These are phyloP conservation scores for Stromatinia cepivora DNA, from an alignment of 2,329 filamentous ascomycete species.

Conservation along the genomic window DNA sequence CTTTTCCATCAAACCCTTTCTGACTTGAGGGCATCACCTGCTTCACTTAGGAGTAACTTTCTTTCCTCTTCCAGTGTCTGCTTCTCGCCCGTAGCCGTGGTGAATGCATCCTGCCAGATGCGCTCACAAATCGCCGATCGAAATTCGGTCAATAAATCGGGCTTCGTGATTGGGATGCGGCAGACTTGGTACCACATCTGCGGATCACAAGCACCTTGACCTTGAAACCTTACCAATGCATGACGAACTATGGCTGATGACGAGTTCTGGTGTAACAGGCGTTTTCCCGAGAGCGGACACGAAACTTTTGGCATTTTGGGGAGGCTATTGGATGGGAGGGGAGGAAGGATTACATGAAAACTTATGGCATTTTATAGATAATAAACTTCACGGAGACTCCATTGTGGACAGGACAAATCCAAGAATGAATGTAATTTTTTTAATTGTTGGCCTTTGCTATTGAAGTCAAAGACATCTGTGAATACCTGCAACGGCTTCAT, in stretches of 20 bases:
- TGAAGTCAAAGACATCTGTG: not conserved
- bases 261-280: not conserved
- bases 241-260: not conserved
- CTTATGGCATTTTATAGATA: not conserved
- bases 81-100: not conserved
- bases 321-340: not conserved
- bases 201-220: not conserved
- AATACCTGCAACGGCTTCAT: not conserved
- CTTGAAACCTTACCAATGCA: not conserved
- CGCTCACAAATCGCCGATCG: not conserved
- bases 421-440: not conserved
- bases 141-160: not conserved
- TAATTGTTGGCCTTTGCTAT: not conserved
- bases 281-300: not conserved
- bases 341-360: not conserved
- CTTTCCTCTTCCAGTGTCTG: not conserved
- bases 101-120: not conserved
- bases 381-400: not conserved
- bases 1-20: not conserved
- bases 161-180: not conserved
- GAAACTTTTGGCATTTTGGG: no score
- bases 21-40: not conserved
- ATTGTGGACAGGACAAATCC: not conserved
- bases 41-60: not conserved
- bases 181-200: not conserved